phyloP scores from a whole-genome alignment of 352 stramenopile genomes.

The Phytophthora melonis region DNA sequence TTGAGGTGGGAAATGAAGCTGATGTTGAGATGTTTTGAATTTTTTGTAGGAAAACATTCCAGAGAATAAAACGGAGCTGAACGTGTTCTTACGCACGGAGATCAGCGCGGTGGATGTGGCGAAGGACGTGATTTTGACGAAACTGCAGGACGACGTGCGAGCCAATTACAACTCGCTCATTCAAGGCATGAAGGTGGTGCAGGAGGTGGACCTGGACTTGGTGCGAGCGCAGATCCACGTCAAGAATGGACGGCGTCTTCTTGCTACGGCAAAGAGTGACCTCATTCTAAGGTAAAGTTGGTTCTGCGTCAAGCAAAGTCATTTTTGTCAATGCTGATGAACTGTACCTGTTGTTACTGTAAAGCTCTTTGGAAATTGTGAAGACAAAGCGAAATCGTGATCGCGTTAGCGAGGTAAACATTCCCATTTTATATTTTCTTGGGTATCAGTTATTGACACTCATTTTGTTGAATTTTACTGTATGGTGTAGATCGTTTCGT shows the following conservation, averaged over 20 bases:
- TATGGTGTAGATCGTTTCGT: conserved; percentile 30
- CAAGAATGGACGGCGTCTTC: conserved; percentile 82
- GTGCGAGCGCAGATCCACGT: conserved; percentile 89
- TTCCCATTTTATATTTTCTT: not conserved
- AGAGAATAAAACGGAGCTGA: conserved; percentile 50
- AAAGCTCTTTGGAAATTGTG: conserved; percentile 81
- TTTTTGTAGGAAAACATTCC: conserved; percentile 71
- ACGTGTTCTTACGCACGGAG: conserved; percentile 80
- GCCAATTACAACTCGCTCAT: conserved; percentile 84
- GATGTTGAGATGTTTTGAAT: not conserved
- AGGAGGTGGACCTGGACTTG: conserved; percentile 89
- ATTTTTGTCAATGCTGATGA: not conserved
- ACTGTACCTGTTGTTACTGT: conserved; percentile 3
- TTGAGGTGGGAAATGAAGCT: not conserved
- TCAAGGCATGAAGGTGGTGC: conserved; percentile 88
- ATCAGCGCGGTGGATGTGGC: conserved; percentile 86
- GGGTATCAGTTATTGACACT: conserved; percentile 2
- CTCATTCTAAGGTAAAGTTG: conserved; percentile 65
- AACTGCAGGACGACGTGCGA: conserved; percentile 86
- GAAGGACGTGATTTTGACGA: conserved; percentile 77
- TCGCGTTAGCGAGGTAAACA: conserved; percentile 66
- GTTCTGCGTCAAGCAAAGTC: not conserved
- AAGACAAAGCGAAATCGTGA: conserved; percentile 87
- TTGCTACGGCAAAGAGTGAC: conserved; percentile 77
- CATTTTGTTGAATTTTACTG: conserved; percentile 2